Evolutionary conservation across 192 early-diverging fungal genomes (phyloP).

Genomic region (Phycomyces blakesleeanus): DNA sequence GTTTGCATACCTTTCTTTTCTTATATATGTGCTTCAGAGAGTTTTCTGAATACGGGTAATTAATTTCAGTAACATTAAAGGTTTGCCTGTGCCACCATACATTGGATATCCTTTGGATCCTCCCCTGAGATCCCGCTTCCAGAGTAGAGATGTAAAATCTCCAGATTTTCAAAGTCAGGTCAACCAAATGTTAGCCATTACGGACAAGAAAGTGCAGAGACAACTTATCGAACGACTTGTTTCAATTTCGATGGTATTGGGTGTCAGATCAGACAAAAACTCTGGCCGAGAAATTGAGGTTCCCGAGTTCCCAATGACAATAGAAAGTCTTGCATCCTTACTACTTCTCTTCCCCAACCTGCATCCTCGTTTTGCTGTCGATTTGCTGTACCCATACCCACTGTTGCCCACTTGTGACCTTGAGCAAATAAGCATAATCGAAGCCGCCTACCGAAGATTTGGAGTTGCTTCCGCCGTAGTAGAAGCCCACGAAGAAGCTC

Average conservation of each 20-base stretch:
- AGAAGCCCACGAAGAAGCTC: slow-evolving; percentile 41
- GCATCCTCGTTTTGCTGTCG: slow-evolving; percentile 50
- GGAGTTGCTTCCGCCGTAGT: slow-evolving; percentile 39
- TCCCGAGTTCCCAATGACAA: slow-evolving; percentile 59
- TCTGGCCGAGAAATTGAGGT: slow-evolving; percentile 40
- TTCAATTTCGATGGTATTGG: slow-evolving; percentile 52
- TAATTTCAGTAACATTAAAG: slow-evolving; percentile 25
- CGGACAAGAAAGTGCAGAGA: slow-evolving; percentile 34
- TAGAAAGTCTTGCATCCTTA: slow-evolving; percentile 44
- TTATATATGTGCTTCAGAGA: slow-evolving; percentile 7
- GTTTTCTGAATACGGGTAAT: slow-evolving; percentile 3
- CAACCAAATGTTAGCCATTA: slow-evolving; percentile 41
- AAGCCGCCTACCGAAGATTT: slow-evolving; percentile 57
- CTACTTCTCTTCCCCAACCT: slow-evolving; percentile 40
- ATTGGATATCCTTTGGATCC: slow-evolving; percentile 72
- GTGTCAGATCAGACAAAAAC: slow-evolving; percentile 38
- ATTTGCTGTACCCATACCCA: slow-evolving; percentile 58
- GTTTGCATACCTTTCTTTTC: too few species aligned
- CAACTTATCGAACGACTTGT: slow-evolving; percentile 45
- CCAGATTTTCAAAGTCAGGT: slow-evolving; percentile 53
- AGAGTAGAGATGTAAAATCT: slow-evolving; percentile 59
- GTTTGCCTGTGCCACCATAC: slow-evolving; percentile 68
- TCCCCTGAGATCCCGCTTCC: slow-evolving; percentile 76
- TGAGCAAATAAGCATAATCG: slow-evolving; percentile 56
- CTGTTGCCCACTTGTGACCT: slow-evolving; percentile 53